Evolutionary conservation across 805 yeast genomes (phyloP).

Genomic region (Yamadazyma philogaea): DNA sequence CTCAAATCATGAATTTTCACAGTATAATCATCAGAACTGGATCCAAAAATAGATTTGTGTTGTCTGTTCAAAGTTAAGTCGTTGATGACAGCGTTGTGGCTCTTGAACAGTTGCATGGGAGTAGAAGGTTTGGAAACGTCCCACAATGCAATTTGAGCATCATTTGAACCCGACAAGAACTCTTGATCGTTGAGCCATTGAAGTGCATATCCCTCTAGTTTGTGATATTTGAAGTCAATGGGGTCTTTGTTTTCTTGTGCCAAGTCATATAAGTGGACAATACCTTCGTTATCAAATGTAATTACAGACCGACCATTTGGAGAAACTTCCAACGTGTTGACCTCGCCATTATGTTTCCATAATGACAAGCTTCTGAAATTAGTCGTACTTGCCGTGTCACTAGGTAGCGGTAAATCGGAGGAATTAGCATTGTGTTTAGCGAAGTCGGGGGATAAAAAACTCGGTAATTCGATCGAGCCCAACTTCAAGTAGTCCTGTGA

Average conservation of each 20-base stretch:
- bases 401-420: slow-evolving; percentile 23
- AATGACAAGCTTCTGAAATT: slow-evolving; percentile 42
- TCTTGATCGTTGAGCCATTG: slow-evolving; percentile 56
- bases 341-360: slow-evolving; percentile 66
- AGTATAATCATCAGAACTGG: slow-evolving; percentile 66
- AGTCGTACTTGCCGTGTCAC: slow-evolving; percentile 16
- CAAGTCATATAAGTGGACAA: slow-evolving; percentile 43
- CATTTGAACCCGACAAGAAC: slow-evolving; percentile 65
- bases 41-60: slow-evolving; percentile 48
- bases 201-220: slow-evolving; percentile 64
- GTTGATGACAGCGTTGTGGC: slow-evolving; percentile 60
- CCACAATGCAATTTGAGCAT: slow-evolving; percentile 70
- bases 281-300: slow-evolving; percentile 53
- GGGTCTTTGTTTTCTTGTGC: slow-evolving; percentile 15
- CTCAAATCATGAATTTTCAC: slow-evolving; percentile 63
- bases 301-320: slow-evolving; percentile 49
- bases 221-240: slow-evolving; percentile 50
- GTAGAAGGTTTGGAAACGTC: slow-evolving; percentile 43
- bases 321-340: slow-evolving; percentile 58
- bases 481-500: slow-evolving; percentile 45
- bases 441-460: slow-evolving; percentile 44
- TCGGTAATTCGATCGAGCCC: slow-evolving; percentile 46
- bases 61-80: slow-evolving; percentile 57
- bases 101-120: slow-evolving; percentile 48
- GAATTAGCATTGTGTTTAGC: slow-evolving; percentile 22